Evolutionary conservation across 495 filamentous ascomycete genomes (phyloP), one percentile per base, ranked within the genome.

Genomic region (Hypoxylon cercidicola): DNA sequence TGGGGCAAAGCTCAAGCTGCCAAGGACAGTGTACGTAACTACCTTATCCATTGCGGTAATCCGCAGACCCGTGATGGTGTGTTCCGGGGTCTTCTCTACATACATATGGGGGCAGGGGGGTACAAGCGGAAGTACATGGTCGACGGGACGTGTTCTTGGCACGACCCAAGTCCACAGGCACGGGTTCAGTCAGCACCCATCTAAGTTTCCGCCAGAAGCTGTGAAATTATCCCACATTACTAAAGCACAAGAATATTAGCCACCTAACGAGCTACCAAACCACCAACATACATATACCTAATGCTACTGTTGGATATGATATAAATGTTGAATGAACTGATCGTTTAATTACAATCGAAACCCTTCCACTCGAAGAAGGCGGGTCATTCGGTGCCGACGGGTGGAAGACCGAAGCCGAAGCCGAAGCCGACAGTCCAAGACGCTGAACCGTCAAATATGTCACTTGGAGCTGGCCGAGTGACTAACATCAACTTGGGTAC

Each of bases 151-250:
- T 51, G 58, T 40, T 61, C 66, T 69, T 69, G 66, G 66, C 66
- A n/a, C 16, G 60, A 62, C 60, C 66, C 66, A 64, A 66, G 61
- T 56, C 66, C 66, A 69, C 47, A 69, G 66, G 66, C 66, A 69
- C 66, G 66, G 66, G 66, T 69, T 64, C 66, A 63, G 55, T 58
- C 49, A 65, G 44, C 55, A 45, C 41, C 66, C 66, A 69, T 58
- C 58, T 11, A 59, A 35, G 28, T 1, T 43, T 69, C 61, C 61
- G 66, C 66, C 35, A 64, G 58, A 67, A 39, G 34, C 53, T 62
- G 46, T 32, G 46, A 49, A 49, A 25, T 32, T 49, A 15, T 43
- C 15, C 16, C 40, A 43, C 16, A 18, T 43, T 18, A 4, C 40
- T 16, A 48, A 6, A 32, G 11, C 19, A 40, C 16, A 37, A n/a